Conservation (phyloP, 352 stramenopile genomes). For the Globisporangium polare region DNA sequence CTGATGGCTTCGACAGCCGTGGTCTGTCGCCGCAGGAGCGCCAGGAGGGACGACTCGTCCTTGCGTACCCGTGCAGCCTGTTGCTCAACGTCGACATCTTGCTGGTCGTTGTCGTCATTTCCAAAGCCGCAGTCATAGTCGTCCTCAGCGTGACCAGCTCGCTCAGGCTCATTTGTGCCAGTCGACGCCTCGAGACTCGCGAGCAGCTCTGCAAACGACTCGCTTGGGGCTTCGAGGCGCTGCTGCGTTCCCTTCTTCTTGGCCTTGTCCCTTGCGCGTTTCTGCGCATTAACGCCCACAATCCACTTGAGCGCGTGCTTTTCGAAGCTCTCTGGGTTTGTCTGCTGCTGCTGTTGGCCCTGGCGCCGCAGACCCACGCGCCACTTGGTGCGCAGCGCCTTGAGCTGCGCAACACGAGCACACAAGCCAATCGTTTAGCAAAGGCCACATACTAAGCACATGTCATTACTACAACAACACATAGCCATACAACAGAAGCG, state of each 20-base stretch:
- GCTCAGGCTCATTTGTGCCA: not conserved
- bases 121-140: not conserved
- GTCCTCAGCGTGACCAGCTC: too few species aligned
- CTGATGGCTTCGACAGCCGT: not conserved
- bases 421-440: not conserved
- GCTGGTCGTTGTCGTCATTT: not conserved
- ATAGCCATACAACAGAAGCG: not conserved
- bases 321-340: not conserved
- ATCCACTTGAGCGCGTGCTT: constrained; percentile 1
- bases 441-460: not conserved
- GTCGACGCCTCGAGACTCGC: not conserved
- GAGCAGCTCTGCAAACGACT: not conserved
- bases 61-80: not conserved
- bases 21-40: not conserved
- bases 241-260: not conserved
- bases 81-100: not conserved
- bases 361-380: not conserved
- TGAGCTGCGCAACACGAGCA: not conserved
- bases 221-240: not conserved
- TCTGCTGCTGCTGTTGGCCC: not conserved
- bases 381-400: not conserved
- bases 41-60: not conserved
- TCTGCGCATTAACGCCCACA: not conserved
- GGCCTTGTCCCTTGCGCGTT: not conserved
- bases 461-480: not conserved